Evolutionary conservation across 176 grass and related monocot genomes (phyloP), one percentile per base, ranked within the genome.

Genomic region (Lolium rigidum): DNA sequence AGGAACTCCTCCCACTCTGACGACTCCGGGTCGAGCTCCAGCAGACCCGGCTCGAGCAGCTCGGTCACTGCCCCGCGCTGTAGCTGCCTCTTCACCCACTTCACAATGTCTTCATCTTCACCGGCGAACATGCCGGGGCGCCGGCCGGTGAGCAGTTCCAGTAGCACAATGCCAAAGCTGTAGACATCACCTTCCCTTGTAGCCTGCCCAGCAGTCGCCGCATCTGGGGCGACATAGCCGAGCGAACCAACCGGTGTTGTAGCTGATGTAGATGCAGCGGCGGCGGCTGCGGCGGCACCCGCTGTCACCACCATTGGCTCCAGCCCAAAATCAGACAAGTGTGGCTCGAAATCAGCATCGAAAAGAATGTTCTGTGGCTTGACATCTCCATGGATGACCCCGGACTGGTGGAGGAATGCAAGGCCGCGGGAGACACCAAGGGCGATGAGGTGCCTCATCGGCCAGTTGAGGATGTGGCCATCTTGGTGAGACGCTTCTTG

Each of bases 1-100:
- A 99, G 88, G 90, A 99, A 99, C 72, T 99, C 97, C 87, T 99
- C 97, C 97, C 97, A 99, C 67, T 99, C 97, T 0, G 97, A 88
- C 0, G 97, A 99, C 84, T 99, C 97, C 49, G 97, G 97, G 70
- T 99, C 94, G 6, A 99, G 88, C 85, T 99, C 97, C 64, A 99
- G 92, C 54, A 99, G 88, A 25, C 97, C 94, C 0, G 97, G 97
- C 89, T 99, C 94, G 38, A 99, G 75, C 35, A 99, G 89, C 87
- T 99, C 97, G 0, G 93, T 81, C 15, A 99, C 91, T 11, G 95
- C 94, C 18, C 97, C 97, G 28, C 92, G 83, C 87, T 99, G 97
- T 83, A 99, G 84, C 82, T 99, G 97, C 38, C 94, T 75, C 90
- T 96, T 99, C 76, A 99, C 97, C 97, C 97, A 99, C 87, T 99